Conservation (phyloP, 1,284 basidiomycete genomes). For the Lentinus polychrous region DNA sequence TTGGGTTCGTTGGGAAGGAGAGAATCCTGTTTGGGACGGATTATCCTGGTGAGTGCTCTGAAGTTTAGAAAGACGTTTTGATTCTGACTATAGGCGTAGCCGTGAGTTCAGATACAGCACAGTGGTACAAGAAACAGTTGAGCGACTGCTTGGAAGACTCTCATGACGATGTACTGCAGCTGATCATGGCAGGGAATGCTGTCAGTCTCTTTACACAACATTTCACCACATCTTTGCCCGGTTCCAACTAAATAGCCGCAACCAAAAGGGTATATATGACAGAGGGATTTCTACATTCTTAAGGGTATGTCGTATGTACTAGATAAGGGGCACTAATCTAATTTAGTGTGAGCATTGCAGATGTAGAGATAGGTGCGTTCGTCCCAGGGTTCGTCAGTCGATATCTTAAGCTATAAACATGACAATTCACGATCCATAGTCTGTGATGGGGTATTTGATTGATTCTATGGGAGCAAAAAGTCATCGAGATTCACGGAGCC, state of each 20-base stretch:
- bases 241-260: neutral
- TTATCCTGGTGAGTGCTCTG: slow-evolving; percentile 49
- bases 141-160: slow-evolving; percentile 34
- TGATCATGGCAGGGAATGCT: slow-evolving; percentile 24
- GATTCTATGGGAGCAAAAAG: too few species aligned
- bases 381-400: too few species aligned
- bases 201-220: slow-evolving; percentile 5
- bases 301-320: too few species aligned
- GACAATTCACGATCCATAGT: too few species aligned
- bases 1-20: slow-evolving; percentile 39
- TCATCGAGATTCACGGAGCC: slow-evolving; percentile 37
- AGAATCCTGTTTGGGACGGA: slow-evolving; percentile 65
- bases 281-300: neutral
- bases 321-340: too few species aligned
- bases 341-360: too few species aligned
- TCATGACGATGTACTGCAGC: slow-evolving; percentile 18
- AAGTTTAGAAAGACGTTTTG: neutral
- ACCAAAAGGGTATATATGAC: neutral
- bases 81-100: slow-evolving; percentile 30
- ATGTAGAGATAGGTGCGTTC: too few species aligned
- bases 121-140: slow-evolving; percentile 53
- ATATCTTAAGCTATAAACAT: too few species aligned
- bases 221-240: neutral
- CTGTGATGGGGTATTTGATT: too few species aligned
- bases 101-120: slow-evolving; percentile 43